Evolutionary conservation across 2,329 filamentous ascomycete genomes (phyloP), one percentile per base, ranked within the genome.

Genomic region (Gremmenia infestans): DNA sequence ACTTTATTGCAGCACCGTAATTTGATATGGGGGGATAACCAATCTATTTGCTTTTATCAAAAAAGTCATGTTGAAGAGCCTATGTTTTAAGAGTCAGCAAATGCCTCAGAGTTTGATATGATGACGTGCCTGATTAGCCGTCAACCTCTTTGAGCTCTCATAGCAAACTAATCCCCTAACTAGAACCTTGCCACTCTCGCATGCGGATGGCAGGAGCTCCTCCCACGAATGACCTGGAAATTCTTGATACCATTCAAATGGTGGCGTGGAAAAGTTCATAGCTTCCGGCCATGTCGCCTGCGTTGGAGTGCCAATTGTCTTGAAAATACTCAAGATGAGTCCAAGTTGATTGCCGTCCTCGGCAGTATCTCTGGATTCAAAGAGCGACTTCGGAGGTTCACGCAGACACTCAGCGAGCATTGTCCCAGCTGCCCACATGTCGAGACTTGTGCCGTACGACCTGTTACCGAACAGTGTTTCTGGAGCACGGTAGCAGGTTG

Each of bases 311-410:
- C 95, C 95, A 6, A 99, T 72, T 0, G 87, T 95, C 72, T 89
- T 86, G 74, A 99, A 97, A 37, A 97, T 93, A 67, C 91, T 96
- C 52, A 92, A 80, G 55, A 99, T 93, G 50, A 99, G 77, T 0
- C 90, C 89, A 40, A 99, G 78, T 72, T 99, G 94, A 68, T 89
- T 97, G 0, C 95, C 94, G 50, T 97, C 80, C 64, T 96, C 90
- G 57, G 82, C 77, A 0, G 75, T 77, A 2, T 79, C 71, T 1
- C 91, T 88, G 3, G 91, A 89, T 68, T 94, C 87, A 64, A 99
- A 97, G 0, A 97, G 76, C 0, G 87, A 79, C n/a, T 58, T 74
- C 46, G 74, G 83, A 63, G 69, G 78, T 61, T 62, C 78, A 59
- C 71, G 78, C 67, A 74, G 85, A 68, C 71, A 89, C 72, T 97